These are phyloP conservation scores for Bondarzewia mesenterica DNA, from an alignment of 1,284 basidiomycete genomes.

Conservation along the genomic window DNA sequence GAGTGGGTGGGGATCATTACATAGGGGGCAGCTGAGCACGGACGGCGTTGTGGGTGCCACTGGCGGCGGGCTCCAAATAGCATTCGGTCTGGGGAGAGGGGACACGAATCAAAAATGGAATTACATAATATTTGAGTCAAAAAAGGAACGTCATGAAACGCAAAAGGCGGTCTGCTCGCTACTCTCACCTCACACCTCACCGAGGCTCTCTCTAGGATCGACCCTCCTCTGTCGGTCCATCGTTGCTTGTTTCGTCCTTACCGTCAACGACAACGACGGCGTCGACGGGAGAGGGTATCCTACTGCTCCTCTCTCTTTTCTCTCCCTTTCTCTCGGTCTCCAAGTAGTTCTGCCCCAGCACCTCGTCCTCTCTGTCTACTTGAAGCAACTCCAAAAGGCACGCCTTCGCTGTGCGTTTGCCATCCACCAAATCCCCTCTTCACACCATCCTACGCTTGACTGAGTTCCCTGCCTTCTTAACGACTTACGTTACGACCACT, in stretches of 20 bases:
- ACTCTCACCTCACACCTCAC: conserved; percentile 13
- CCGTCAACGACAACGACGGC: conserved; percentile 33
- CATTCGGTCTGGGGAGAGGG: not conserved
- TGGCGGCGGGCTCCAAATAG: no score
- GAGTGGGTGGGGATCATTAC: no score
- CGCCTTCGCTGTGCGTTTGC: conserved; percentile 87
- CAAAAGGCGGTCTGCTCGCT: conserved; percentile 9
- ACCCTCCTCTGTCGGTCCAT: conserved; percentile 32
- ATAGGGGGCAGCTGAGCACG: no score
- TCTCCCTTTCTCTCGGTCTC: conserved; percentile 23
- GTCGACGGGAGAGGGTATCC: conserved; percentile 26
- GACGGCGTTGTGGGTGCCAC: not conserved
- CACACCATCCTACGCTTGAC: conserved; percentile 20
- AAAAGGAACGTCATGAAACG: not conserved
- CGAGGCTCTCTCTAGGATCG: conserved; percentile 28
- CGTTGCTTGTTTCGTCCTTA: conserved; percentile 25
- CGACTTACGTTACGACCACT: conserved; percentile 44
- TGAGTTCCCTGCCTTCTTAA: conserved; percentile 22
- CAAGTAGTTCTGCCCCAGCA: conserved; percentile 5
- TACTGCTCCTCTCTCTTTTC: conserved; percentile 28
- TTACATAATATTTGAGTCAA: conserved; percentile 4
- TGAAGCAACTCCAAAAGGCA: conserved; percentile 56
- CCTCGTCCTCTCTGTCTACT: conserved; percentile 3
- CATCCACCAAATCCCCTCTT: conserved; percentile 33
- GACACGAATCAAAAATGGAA: conserved; percentile 7